phyloP scores from a whole-genome alignment of 2,329 filamentous ascomycete species.

The Fusarium veterinarium region DNA sequence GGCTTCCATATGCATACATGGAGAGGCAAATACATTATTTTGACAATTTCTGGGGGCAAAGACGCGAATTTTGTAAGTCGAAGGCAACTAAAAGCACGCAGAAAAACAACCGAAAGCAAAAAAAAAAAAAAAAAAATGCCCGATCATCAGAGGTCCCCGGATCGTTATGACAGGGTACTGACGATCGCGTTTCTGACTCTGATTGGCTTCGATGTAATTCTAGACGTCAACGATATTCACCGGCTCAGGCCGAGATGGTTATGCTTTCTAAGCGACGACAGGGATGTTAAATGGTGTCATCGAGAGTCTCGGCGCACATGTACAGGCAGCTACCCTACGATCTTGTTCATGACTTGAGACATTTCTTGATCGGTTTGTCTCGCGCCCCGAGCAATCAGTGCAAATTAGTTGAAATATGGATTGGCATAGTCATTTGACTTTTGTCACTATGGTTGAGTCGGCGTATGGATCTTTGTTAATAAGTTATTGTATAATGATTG shows the following conservation, averaged over 20 bases:
- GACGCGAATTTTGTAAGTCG: neutral
- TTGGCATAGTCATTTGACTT: neutral
- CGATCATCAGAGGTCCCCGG: conserved; percentile 28
- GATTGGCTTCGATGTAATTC: conserved; percentile 29
- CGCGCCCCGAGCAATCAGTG: neutral
- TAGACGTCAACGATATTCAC: conserved; percentile 38
- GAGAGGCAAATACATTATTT: neutral
- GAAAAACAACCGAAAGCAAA: conserved; percentile 2
- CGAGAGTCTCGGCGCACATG: neutral
- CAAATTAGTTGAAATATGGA: no score
- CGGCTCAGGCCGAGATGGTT: conserved; percentile 7
- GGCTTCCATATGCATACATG: neutral
- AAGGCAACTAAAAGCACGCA: neutral
- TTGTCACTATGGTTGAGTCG: no score
- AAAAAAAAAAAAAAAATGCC: neutral
- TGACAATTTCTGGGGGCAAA: neutral
- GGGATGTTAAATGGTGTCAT: conserved; percentile 42
- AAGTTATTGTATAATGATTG: neutral
- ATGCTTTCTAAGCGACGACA: conserved; percentile 18
- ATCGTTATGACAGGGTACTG: conserved; percentile 6
- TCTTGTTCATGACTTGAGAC: neutral
- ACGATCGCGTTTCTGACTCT: neutral
- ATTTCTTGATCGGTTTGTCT: neutral
- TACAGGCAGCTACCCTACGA: neutral
- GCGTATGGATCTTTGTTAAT: no score